These are phyloP conservation scores for Straminergon stramineum DNA, from an alignment of 225 moss, liverwort and hornwort species.

Conservation along the genomic window DNA sequence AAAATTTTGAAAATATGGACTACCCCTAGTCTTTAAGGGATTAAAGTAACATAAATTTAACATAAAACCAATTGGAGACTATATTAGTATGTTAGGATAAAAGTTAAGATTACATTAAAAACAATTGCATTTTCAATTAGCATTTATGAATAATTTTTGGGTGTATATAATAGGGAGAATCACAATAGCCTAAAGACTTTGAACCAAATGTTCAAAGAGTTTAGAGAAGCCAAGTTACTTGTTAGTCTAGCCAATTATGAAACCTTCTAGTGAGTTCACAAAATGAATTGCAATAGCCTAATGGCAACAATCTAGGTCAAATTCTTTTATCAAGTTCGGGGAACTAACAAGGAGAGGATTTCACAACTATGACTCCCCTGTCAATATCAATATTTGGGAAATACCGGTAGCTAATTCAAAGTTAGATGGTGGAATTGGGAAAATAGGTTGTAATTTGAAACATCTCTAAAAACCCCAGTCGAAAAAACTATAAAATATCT, in stretches of 20 bases:
- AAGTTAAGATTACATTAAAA: background rate
- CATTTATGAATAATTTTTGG: background rate
- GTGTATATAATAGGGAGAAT: background rate
- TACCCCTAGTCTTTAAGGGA: rapidly evolving
- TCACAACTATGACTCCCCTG: too few relatives aligned
- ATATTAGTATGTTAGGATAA: background rate
- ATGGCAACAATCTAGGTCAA: too few relatives aligned
- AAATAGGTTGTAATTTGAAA: background rate
- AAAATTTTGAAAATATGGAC: background rate
- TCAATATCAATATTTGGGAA: too few relatives aligned
- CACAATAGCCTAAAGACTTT: too few relatives aligned
- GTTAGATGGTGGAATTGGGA: background rate
- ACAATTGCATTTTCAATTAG: background rate
- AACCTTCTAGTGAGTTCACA: too few relatives aligned
- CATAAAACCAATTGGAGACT: background rate
- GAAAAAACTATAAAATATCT: too few relatives aligned
- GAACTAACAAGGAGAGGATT: too few relatives aligned
- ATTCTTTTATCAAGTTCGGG: too few relatives aligned
- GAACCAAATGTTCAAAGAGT: too few relatives aligned
- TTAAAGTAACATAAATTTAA: background rate
- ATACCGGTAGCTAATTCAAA: background rate
- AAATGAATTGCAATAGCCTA: too few relatives aligned
- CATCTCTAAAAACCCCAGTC: rapidly evolving
- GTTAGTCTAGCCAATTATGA: rapidly evolving
- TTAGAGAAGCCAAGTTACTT: too few relatives aligned